Conservation (phyloP, 495 filamentous ascomycete genomes). For the Neurospora tetraspora region DNA sequence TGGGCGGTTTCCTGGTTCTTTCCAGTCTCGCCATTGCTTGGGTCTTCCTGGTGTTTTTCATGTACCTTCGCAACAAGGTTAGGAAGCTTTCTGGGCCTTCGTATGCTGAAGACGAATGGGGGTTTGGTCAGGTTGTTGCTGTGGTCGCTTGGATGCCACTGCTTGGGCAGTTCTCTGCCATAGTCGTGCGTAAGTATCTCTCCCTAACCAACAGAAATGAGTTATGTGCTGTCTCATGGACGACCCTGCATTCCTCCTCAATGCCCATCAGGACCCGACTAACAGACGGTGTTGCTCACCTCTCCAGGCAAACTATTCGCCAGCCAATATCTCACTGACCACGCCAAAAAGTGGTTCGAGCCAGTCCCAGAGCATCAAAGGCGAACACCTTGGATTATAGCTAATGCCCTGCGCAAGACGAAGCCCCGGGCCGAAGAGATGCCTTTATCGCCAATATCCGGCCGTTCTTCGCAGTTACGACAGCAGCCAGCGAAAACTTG, state of each 20-base stretch:
- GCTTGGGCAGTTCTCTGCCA: background rate
- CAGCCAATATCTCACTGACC: background rate
- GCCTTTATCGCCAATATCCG: background rate
- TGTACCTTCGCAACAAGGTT: background rate
- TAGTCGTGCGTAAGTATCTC: background rate
- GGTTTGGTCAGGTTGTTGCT: background rate
- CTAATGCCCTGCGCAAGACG: background rate
- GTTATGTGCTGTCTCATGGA: background rate
- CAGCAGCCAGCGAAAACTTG: background rate
- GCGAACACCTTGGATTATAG: background rate
- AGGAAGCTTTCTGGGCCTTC: background rate
- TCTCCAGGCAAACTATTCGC: background rate
- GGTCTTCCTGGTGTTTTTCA: background rate
- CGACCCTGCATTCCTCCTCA: too few species aligned
- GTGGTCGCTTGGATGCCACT: background rate
- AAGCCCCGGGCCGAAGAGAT: background rate
- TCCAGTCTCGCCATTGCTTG: background rate
- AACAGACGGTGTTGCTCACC: too few species aligned
- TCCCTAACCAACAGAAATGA: too few species aligned
- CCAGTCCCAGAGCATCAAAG: background rate
- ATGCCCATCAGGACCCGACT: too few species aligned
- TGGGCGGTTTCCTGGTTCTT: background rate
- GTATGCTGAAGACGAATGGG: background rate
- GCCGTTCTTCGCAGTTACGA: background rate
- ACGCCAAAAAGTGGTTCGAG: background rate